These are phyloP conservation scores for Phytophthora sansomeana DNA, from an alignment of 352 stramenopile species.

Conservation along the genomic window DNA sequence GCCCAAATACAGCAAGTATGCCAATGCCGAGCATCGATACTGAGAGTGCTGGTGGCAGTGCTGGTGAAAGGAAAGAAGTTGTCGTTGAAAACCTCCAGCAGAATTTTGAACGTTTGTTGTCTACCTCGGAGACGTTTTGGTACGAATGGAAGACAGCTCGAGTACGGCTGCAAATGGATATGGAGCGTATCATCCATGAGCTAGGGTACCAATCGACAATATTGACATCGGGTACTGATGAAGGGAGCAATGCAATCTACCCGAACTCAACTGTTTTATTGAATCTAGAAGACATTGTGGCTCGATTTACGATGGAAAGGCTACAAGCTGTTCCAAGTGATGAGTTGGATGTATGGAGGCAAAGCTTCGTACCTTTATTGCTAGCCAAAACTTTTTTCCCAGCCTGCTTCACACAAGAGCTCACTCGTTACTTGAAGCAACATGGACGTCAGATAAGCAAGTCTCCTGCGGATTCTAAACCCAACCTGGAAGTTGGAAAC, in stretches of 20 bases:
- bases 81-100: constrained; percentile 13
- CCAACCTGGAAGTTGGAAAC: neutral
- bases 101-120: constrained; percentile 20
- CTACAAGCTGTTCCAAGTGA: neutral
- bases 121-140: constrained; percentile 47
- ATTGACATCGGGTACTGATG: neutral
- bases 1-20: neutral
- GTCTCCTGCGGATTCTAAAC: neutral
- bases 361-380: constrained; percentile 26
- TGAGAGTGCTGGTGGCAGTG: neutral
- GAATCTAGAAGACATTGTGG: constrained; percentile 14
- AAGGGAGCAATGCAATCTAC: constrained; percentile 3
- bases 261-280: constrained; percentile 7
- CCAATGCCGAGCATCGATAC: neutral
- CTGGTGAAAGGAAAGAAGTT: constrained; percentile 16
- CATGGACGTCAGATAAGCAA: neutral
- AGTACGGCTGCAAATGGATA: constrained; percentile 26
- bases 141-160: constrained; percentile 53
- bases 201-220: constrained; percentile 23
- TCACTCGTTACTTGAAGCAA: constrained; percentile 24
- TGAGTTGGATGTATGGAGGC: neutral
- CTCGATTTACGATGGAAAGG: neutral
- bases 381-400: constrained; percentile 54
- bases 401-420: constrained; percentile 23
- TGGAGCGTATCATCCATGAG: constrained; percentile 23